Evolutionary conservation across 768 basidiomycete species (phyloP).

Genomic region (Amanita muscaria): DNA sequence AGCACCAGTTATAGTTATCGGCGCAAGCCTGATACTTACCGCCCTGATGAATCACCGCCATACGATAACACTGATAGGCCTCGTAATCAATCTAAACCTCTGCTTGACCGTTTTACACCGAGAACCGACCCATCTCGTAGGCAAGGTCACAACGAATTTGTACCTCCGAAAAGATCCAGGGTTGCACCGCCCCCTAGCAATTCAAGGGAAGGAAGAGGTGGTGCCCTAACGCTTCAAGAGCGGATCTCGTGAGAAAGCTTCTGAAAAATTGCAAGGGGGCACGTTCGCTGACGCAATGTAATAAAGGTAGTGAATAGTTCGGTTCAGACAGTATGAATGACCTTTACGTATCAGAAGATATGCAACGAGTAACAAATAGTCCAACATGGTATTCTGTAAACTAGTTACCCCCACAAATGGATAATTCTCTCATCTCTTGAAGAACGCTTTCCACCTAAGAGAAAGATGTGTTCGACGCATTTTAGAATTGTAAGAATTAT

Average conservation of each 20-base stretch:
- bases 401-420: conserved; percentile 77
- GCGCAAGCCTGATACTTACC: too few species aligned
- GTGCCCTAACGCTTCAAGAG: conserved; percentile 16
- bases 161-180: too few species aligned
- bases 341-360: too few species aligned
- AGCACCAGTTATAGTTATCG: too few species aligned
- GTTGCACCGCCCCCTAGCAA: neutral
- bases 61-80: too few species aligned
- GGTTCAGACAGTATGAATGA: too few species aligned
- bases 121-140: too few species aligned
- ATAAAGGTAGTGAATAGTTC: too few species aligned
- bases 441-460: conserved; percentile 87
- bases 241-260: conserved; percentile 14
- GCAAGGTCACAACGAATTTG: too few species aligned
- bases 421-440: conserved; percentile 93
- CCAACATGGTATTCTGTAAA: too few species aligned
- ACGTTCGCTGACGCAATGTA: neutral
- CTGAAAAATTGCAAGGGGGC: neutral
- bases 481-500: neutral
- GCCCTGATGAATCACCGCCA: too few species aligned
- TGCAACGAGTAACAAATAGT: too few species aligned
- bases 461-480: conserved; percentile 5
- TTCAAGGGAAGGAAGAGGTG: conserved; percentile 5
- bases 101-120: neutral
- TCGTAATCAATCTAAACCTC: neutral